Conservation (phyloP, 164 flowering plant species). For the Umbellularia californica region DNA sequence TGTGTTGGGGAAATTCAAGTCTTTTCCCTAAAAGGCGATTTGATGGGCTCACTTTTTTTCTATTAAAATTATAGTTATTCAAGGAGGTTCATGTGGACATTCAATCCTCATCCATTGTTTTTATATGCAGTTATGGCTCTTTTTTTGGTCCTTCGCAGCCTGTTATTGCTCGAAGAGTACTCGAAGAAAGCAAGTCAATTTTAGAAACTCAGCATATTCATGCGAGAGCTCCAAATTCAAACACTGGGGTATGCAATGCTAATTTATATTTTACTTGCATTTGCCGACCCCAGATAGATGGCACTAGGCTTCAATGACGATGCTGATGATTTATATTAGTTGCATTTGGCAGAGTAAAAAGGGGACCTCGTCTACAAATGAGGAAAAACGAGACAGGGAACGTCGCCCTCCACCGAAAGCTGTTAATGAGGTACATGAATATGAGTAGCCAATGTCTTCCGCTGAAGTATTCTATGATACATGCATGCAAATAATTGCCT, state of each 20-base stretch:
- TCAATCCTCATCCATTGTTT: background rate
- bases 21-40: no score
- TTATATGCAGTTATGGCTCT: conserved; percentile 70
- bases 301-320: background rate
- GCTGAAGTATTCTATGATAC: background rate
- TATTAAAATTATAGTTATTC: no score
- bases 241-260: conserved; percentile 35
- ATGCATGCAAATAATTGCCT: background rate
- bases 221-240: conserved; percentile 32
- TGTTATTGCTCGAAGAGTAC: conserved; percentile 83
- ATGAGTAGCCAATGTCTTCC: background rate
- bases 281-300: background rate
- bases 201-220: conserved; percentile 65
- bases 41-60: background rate
- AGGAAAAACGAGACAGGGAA: conserved; percentile 23
- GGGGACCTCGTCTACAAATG: conserved; percentile 25
- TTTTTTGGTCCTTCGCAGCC: conserved; percentile 98
- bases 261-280: background rate
- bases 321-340: background rate
- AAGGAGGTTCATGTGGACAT: no score
- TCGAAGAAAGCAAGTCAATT: conserved; percentile 86
- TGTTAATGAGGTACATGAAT: conserved; percentile 46
- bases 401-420: conserved; percentile 27
- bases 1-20: no score
- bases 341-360: conserved; percentile 41